Evolutionary conservation across 164 flowering plant species (phyloP).

Genomic region (Saururus chinensis): DNA sequence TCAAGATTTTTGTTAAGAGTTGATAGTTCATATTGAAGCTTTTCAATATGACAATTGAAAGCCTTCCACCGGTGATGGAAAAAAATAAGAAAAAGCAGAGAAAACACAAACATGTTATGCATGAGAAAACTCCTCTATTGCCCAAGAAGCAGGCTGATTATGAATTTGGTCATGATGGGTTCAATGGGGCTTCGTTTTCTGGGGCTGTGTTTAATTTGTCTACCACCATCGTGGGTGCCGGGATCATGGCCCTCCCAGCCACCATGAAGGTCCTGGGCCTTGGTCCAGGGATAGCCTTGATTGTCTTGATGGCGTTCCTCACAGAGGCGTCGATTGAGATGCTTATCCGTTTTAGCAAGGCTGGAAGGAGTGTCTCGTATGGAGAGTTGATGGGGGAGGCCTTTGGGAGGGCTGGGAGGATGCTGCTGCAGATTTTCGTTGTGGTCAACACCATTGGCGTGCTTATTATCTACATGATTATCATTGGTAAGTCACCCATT

Average conservation of each 20-base stretch:
- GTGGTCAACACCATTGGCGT: conserved; percentile 75
- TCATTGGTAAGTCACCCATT: conserved; percentile 63
- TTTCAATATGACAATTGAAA: conserved; percentile 41
- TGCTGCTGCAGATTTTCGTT: conserved; percentile 56
- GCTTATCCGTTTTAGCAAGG: conserved; percentile 65
- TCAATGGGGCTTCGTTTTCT: conserved; percentile 79
- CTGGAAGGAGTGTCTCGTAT: conserved; percentile 59
- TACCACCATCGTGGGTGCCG: conserved; percentile 88
- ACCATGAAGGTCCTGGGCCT: conserved; percentile 90
- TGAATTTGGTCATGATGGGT: conserved; percentile 52
- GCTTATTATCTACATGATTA: conserved; percentile 85
- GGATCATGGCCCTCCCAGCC: conserved; percentile 95
- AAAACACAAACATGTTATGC: conserved; percentile 28
- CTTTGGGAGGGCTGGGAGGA: conserved; percentile 72
- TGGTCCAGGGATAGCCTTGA: conserved; percentile 48
- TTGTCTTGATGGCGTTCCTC: conserved; percentile 70
- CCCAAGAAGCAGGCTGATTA: conserved; percentile 40
- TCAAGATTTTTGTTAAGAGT: not conserved
- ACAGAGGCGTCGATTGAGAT: conserved; percentile 58
- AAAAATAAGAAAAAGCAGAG: conserved; percentile 17
- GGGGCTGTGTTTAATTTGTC: conserved; percentile 87
- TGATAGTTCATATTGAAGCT: not conserved
- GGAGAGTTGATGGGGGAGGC: conserved; percentile 87
- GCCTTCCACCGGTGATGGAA: conserved; percentile 26
- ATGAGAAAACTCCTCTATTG: conserved; percentile 67